Evolutionary conservation across 2,329 filamentous ascomycete species (phyloP).

Genomic region (Aspergillus terreus): DNA sequence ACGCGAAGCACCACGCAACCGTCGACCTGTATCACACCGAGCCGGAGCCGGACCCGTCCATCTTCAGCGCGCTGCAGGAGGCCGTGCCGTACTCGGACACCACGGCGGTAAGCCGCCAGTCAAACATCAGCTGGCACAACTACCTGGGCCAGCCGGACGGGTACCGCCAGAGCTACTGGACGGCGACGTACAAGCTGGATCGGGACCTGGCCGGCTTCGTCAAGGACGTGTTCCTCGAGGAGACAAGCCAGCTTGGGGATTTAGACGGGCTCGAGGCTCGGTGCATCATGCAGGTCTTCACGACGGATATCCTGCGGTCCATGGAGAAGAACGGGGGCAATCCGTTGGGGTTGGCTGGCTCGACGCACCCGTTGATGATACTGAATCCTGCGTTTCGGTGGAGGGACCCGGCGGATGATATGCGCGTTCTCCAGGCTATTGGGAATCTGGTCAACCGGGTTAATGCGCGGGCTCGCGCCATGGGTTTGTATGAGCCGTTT

Average conservation of each 20-base stretch:
- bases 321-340: slow-evolving; percentile 20
- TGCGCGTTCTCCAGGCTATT: slow-evolving; percentile 18
- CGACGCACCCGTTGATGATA: slow-evolving; percentile 7
- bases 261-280: neutral
- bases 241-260: slow-evolving; percentile 9
- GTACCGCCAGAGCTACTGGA: slow-evolving; percentile 31
- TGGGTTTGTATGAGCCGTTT: slow-evolving; percentile 16
- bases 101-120: slow-evolving; percentile 24
- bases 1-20: slow-evolving; percentile 24
- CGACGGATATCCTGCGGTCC: slow-evolving; percentile 23
- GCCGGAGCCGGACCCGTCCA: slow-evolving; percentile 31
- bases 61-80: slow-evolving; percentile 36
- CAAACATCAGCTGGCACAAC: slow-evolving; percentile 31
- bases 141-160: slow-evolving; percentile 33
- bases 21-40: slow-evolving; percentile 38
- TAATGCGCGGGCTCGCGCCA: slow-evolving; percentile 24
- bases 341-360: neutral
- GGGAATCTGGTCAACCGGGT: slow-evolving; percentile 26
- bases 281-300: slow-evolving; percentile 29
- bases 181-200: slow-evolving; percentile 28
- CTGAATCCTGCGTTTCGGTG: slow-evolving; percentile 31
- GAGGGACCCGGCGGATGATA: slow-evolving; percentile 28
- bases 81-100: slow-evolving; percentile 29
- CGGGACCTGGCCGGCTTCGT: slow-evolving; percentile 22
- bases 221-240: neutral